These are phyloP conservation scores for Pseudonitzschia multistriata DNA, from an alignment of 108 stramenopile species.

Conservation along the genomic window DNA sequence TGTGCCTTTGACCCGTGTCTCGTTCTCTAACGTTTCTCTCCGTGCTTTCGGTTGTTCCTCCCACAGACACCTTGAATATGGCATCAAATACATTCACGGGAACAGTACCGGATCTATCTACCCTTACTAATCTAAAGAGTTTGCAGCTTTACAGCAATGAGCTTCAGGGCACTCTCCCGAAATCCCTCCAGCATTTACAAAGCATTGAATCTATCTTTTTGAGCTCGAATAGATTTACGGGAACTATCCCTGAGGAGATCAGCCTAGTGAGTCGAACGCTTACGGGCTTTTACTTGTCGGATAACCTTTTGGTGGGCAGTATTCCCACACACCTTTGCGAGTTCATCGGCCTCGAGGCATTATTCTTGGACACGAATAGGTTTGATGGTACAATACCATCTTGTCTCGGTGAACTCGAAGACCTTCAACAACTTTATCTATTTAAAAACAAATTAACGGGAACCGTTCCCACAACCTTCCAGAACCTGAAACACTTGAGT, in stretches of 20 bases:
- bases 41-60: not conserved
- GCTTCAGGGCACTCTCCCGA: slow-evolving; percentile 57
- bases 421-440: slow-evolving; percentile 59
- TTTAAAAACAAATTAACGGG: slow-evolving; percentile 50
- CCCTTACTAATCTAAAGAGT: slow-evolving; percentile 38
- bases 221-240: slow-evolving; percentile 50
- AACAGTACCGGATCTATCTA: slow-evolving; percentile 35
- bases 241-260: slow-evolving; percentile 58
- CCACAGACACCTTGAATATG: slow-evolving; percentile 1
- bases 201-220: slow-evolving; percentile 40
- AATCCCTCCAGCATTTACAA: slow-evolving; percentile 2
- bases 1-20: no score
- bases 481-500: slow-evolving; percentile 20
- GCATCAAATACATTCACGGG: slow-evolving; percentile 43
- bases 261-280: slow-evolving; percentile 27
- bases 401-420: slow-evolving; percentile 48
- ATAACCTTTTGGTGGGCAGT: slow-evolving; percentile 58
- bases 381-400: slow-evolving; percentile 59
- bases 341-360: slow-evolving; percentile 43
- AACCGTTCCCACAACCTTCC: slow-evolving; percentile 30
- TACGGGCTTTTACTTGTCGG: slow-evolving; percentile 63
- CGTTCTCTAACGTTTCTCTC: not conserved
- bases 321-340: slow-evolving; percentile 52
- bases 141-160: slow-evolving; percentile 66
- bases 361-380: slow-evolving; percentile 53